Base-by-base conservation (phyloP, 352 stramenopile genomes). In the Globisporangium uncinulatum region DNA sequence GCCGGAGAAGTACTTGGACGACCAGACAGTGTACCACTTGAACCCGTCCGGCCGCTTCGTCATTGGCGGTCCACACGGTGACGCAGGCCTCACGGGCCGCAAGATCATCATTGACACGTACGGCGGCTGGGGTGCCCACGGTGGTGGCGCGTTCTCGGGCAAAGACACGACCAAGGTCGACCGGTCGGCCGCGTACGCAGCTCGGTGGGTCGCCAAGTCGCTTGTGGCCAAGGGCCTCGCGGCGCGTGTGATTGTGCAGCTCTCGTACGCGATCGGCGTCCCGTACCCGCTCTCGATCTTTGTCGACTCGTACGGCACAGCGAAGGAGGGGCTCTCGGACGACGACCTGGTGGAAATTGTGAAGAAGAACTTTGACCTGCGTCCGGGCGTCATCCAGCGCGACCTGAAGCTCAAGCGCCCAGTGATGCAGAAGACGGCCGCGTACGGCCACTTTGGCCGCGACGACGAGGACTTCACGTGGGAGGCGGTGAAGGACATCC, bases 81-180 rank as follows among this genome's bases (percentile, higher is more conserved):
- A 99, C 79, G 97, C 97, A 34, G 97, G 97, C 73, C 80, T 99
- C 2, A 99, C 97, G 24, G 97, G 97, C 58, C 89, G 97, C 50
- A 99, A 99, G 83, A 99, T 99, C 69, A 98, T 98, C 64, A 97
- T 97, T n/a, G 93, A 99, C 80, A 99, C 96, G 3, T 99, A 99
- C 77, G 97, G 97, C 51, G 97, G 97, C 61, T 99, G 97, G 97
- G 97, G 97, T 44, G 96, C 95, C 45, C 97, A 99, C 75, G 97
- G 97, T 72, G 97, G 97, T 55, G 97, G 97, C 72, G 96, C 97
- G 44, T 99, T 99, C 80, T 99, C 96, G 32, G 97, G 97, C 58
- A 99, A 99, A 86, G 97, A 99, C 79, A 97, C 95, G 47, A 99
- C 95, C 58, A 99, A 99, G 82, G 96, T 99, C 8, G 97, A 99